These are phyloP conservation scores for Geranium incanum DNA, from an alignment of 441 rosid genomes.

Conservation along the genomic window DNA sequence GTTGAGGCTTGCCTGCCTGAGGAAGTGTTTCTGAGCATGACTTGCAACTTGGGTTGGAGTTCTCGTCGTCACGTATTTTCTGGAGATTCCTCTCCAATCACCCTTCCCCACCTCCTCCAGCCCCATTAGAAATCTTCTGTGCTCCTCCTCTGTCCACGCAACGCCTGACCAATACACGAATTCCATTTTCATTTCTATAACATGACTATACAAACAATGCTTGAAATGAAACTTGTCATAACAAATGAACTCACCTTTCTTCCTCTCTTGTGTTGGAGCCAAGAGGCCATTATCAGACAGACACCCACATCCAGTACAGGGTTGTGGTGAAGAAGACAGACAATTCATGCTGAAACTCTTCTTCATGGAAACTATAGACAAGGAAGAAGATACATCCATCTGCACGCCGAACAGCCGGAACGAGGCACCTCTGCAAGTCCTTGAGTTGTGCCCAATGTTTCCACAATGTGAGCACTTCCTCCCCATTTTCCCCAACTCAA, in stretches of 20 bases:
- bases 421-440: constrained; percentile 48
- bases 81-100: constrained; percentile 91
- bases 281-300: constrained; percentile 49
- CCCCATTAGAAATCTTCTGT: constrained; percentile 53
- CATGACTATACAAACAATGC: not conserved
- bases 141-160: constrained; percentile 89
- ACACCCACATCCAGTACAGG: constrained; percentile 29
- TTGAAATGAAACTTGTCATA: not conserved
- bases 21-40: constrained; percentile 84
- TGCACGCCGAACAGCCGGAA: constrained; percentile 71
- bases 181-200: too few relatives aligned
- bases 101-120: constrained; percentile 78
- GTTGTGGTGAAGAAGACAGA: constrained; percentile 31
- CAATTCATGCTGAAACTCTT: constrained; percentile 76
- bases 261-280: constrained; percentile 41
- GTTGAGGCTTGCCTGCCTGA: constrained; percentile 49
- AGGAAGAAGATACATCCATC: constrained; percentile 38
- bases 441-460: constrained; percentile 71
- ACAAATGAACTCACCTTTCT: constrained; percentile 41
- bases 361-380: constrained; percentile 29
- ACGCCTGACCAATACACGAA: constrained; percentile 35
- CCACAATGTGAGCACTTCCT: constrained; percentile 87
- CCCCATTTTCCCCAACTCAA: constrained; percentile 45
- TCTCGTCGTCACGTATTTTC: constrained; percentile 62
- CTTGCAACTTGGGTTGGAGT: constrained; percentile 55